Evolutionary conservation across 2,329 filamentous ascomycete genomes (phyloP), one percentile per base, ranked within the genome.

Genomic region (Fusarium pseudograminearum): DNA sequence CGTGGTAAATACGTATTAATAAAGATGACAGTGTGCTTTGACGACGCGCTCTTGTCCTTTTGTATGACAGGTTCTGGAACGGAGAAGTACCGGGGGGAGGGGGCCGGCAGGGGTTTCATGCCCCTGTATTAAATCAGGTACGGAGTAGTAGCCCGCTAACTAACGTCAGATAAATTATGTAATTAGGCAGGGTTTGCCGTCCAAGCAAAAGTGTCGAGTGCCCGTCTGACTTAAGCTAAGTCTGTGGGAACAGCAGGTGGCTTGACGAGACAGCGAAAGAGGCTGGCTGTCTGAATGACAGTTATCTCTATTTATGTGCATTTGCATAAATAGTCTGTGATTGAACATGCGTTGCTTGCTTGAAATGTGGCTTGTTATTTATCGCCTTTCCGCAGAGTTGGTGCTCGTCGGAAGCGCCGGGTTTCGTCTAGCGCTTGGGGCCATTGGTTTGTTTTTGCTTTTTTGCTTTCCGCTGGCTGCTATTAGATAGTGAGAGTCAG

Each of bases 41-140:
- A 28, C 48, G 34, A 31, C 31, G 54, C n/a, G 41, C 11, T 18
- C 46, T 33, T 53, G 54, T 65, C 62, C 61, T 65, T 65, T 53
- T 65, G 62, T 65, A 65, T 31, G 41, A 26, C 36, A n/a, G n/a
- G 16, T 56, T 55, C 36, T 65, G 53, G 24, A 30, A 61, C 53
- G 34, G 31, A 36, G 34, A 54, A 59, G 31, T 67, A 36, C 65
- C 44, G 65, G 65, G 64, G 31, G 34, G 31, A 24, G 31, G 31
- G 36, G 36, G 36, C 26, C 34, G 36, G 30, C 48, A 45, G 51
- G 53, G 53, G 48, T 40, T 28, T n/a, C 28, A 40, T 38, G 51
- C 47, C 65, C 65, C 55, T 68, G 65, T 36, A 36, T 28, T 36
- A 22, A 50, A 28, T 63, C 48, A 64, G 48, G 63, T 58, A 68